Conservation (phyloP, 2,329 filamentous ascomycete species). For the Trichoderma citrinoviride region DNA sequence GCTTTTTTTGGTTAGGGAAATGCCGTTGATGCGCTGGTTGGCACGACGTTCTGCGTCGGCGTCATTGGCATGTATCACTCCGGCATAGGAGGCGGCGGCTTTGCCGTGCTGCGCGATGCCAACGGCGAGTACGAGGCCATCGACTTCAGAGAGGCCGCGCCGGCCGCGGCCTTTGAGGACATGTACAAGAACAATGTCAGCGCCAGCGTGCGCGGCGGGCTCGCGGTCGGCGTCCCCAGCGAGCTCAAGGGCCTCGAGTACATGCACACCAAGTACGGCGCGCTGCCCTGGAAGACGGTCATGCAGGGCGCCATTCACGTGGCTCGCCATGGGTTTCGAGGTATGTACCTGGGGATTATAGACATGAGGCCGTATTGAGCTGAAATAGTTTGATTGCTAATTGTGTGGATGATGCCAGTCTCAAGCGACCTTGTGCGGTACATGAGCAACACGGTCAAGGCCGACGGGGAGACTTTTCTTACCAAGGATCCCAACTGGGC, state of each 20-base stretch:
- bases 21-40: constrained; percentile 73
- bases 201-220: constrained; percentile 67
- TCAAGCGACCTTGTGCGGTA: constrained; percentile 72
- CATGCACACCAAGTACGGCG: constrained; percentile 70
- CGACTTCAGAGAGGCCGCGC: constrained; percentile 87
- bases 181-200: constrained; percentile 76
- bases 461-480: constrained; percentile 57
- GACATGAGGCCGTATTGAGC: background rate
- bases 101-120: constrained; percentile 73
- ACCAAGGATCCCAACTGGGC: constrained; percentile 76
- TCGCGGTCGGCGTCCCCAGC: constrained; percentile 70
- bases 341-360: too few relatives aligned
- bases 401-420: constrained; percentile 46
- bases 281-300: constrained; percentile 68
- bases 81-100: constrained; percentile 87
- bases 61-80: constrained; percentile 75
- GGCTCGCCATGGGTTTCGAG: constrained; percentile 68
- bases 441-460: constrained; percentile 54
- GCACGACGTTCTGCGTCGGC: constrained; percentile 71
- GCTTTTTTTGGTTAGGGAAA: constrained; percentile 52
- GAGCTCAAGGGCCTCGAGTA: constrained; percentile 77
- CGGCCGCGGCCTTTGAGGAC: constrained; percentile 73
- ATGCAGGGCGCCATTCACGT: constrained; percentile 71
- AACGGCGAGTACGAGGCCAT: constrained; percentile 80
- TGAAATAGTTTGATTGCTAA: background rate